Conservation (phyloP, 2,329 filamentous ascomycete genomes). For the Aspergillus oerlinghausenensis region DNA sequence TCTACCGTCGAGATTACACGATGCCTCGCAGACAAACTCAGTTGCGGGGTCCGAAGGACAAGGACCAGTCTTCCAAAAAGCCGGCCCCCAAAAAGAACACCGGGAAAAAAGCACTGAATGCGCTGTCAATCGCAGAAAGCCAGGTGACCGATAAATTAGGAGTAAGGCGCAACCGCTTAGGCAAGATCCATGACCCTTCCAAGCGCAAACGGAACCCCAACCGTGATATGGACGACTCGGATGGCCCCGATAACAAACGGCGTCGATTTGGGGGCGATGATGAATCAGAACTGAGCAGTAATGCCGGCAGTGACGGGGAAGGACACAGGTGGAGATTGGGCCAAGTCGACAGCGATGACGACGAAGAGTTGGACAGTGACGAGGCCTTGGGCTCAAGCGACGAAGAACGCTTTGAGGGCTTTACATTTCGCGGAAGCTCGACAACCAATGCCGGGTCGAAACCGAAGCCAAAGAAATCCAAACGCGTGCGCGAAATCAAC, state of each 20-base stretch:
- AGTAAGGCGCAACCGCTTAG: conserved; percentile 55
- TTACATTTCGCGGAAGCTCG: conserved; percentile 62
- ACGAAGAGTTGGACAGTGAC: conserved; percentile 66
- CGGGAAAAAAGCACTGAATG: conserved; percentile 53
- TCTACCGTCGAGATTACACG: conserved; percentile 3
- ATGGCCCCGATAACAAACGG: conserved; percentile 43
- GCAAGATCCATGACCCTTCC: conserved; percentile 50
- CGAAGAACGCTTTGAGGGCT: conserved; percentile 77
- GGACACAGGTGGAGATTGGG: conserved; percentile 83
- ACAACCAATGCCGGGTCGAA: conserved; percentile 35
- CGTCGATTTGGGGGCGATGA: conserved; percentile 35
- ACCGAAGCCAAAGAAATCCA: conserved; percentile 17
- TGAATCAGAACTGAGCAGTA: conserved; percentile 51
- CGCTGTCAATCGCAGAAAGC: conserved; percentile 61
- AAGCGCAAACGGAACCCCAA: conserved; percentile 35
- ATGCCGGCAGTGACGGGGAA: conserved; percentile 77
- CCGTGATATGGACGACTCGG: conserved; percentile 40
- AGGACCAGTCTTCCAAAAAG: conserved; percentile 35
- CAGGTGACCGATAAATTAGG: conserved; percentile 50
- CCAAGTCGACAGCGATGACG: conserved; percentile 61
- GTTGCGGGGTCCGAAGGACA: conserved; percentile 36
- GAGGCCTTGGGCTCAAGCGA: conserved; percentile 88
- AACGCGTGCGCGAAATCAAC: conserved; percentile 39
- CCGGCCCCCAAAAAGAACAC: conserved; percentile 46
- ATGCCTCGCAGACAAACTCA: conserved; percentile 42